phyloP scores from a whole-genome alignment of 495 filamentous ascomycete genomes.

The Lophiotrema nucula region DNA sequence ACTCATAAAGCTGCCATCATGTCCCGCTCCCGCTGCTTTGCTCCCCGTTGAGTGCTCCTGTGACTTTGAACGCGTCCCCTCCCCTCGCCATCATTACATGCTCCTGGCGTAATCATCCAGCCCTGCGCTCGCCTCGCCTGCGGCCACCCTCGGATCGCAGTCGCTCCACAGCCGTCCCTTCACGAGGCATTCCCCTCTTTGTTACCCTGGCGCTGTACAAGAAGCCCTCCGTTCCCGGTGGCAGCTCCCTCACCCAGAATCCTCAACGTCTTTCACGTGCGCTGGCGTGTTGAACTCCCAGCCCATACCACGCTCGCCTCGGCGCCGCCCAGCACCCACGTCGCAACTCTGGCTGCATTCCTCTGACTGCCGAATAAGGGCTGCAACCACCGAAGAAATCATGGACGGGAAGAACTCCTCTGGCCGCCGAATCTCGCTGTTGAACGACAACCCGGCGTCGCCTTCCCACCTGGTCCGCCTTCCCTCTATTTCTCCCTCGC shows the following conservation, averaged over 20 bases:
- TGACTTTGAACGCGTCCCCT: background rate
- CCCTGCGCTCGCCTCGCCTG: background rate
- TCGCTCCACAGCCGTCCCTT: background rate
- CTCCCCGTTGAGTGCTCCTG: background rate
- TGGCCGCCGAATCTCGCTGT: conserved; percentile 36
- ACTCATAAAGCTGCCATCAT: conserved; percentile 28
- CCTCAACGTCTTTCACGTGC: background rate
- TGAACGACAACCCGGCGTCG: conserved; percentile 31
- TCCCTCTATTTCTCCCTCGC: conserved; percentile 21
- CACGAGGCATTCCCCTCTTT: background rate
- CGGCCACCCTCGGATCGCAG: background rate
- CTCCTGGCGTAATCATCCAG: background rate
- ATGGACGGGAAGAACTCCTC: conserved; percentile 37
- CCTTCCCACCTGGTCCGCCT: conserved; percentile 12
- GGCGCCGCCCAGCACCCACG: background rate
- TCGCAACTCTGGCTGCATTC: conserved; percentile 9
- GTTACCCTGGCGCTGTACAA: background rate
- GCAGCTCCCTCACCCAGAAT: too few relatives aligned
- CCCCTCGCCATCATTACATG: background rate
- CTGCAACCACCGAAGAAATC: conserved; percentile 13
- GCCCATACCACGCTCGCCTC: background rate
- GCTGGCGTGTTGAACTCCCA: background rate
- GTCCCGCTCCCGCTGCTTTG: conserved; percentile 19
- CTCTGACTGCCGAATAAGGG: conserved; percentile 18
- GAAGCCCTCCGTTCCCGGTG: background rate